Percentiles rank a stretch among this genome's conserved stretches.
Conservation (phyloP, 2,329 filamentous ascomycete genomes). For the Beauveria rudraprayagi region DNA sequence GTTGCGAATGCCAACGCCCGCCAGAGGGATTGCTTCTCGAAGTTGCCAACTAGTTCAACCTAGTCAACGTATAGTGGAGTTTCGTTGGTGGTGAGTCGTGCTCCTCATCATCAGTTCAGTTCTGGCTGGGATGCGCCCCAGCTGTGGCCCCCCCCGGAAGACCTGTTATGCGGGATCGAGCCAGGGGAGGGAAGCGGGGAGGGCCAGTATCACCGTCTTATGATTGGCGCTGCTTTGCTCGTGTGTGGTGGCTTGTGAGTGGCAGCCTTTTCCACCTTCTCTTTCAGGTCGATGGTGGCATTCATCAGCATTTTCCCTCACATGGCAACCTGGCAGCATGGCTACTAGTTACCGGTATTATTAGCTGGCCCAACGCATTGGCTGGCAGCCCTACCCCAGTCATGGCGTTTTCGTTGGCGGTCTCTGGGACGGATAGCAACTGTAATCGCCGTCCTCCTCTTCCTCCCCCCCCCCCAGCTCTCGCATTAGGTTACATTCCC, state of each 20-base stretch:
- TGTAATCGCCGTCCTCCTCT: neutral
- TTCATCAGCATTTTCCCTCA: conserved; percentile 17
- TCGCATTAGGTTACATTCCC: conserved; percentile 18
- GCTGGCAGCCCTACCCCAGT: conserved; percentile 8
- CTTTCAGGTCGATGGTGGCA: conserved; percentile 27
- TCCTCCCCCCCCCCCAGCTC: conserved; percentile 8
- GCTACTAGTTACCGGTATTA: neutral
- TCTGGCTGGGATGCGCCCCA: neutral
- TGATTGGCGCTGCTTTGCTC: conserved; percentile 25
- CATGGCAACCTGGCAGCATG: conserved; percentile 10
- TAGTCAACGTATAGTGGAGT: neutral
- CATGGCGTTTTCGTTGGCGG: conserved; percentile 1
- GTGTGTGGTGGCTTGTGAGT: conserved; percentile 21
- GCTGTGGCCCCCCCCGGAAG: conserved; percentile 7
- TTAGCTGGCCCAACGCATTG: neutral
- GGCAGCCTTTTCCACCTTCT: conserved; percentile 26
- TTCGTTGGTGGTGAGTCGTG: neutral
- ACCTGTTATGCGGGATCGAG: conserved; percentile 11
- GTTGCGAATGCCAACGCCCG: neutral
- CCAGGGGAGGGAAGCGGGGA: conserved; percentile 12
- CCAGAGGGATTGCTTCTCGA: conserved; percentile 5
- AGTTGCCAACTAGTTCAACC: neutral
- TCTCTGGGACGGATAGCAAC: neutral
- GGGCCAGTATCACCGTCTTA: conserved; percentile 18
- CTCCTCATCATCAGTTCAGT: neutral